Conservation (phyloP, 805 yeast genomes). For the Kodamaea neixiangensis region DNA sequence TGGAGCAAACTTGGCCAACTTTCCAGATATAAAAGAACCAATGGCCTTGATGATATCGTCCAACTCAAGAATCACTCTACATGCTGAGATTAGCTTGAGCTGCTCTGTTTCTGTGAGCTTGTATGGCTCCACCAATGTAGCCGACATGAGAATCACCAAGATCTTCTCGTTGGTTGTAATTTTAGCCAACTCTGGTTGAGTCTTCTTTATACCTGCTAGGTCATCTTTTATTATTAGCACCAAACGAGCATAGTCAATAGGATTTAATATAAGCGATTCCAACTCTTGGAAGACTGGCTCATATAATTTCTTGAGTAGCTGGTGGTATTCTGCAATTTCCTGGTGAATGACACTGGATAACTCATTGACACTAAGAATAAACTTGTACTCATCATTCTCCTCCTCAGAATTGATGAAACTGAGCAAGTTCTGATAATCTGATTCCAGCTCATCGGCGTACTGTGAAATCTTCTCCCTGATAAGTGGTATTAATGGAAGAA, state of each 20-base stretch:
- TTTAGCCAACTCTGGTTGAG: conserved; percentile 37
- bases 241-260: conserved; percentile 60
- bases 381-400: conserved; percentile 46
- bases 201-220: conserved; percentile 28
- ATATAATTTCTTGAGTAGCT: conserved; percentile 55
- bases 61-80: conserved; percentile 50
- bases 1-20: conserved; percentile 69
- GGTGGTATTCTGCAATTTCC: conserved; percentile 54
- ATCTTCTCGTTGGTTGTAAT: conserved; percentile 64
- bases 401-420: conserved; percentile 29
- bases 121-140: conserved; percentile 31
- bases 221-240: conserved; percentile 54
- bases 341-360: conserved; percentile 52
- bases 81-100: conserved; percentile 41
- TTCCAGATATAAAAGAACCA: conserved; percentile 54
- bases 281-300: conserved; percentile 70
- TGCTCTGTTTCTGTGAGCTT: conserved; percentile 31
- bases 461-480: conserved; percentile 22
- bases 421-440: conserved; percentile 33
- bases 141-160: conserved; percentile 73
- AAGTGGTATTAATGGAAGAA: conserved; percentile 25
- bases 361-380: conserved; percentile 56
- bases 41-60: conserved; percentile 45
- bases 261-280: conserved; percentile 58
- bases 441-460: conserved; percentile 24